phyloP scores from a whole-genome alignment of 1,284 basidiomycete species.

The Salmacisia buchloeana region DNA sequence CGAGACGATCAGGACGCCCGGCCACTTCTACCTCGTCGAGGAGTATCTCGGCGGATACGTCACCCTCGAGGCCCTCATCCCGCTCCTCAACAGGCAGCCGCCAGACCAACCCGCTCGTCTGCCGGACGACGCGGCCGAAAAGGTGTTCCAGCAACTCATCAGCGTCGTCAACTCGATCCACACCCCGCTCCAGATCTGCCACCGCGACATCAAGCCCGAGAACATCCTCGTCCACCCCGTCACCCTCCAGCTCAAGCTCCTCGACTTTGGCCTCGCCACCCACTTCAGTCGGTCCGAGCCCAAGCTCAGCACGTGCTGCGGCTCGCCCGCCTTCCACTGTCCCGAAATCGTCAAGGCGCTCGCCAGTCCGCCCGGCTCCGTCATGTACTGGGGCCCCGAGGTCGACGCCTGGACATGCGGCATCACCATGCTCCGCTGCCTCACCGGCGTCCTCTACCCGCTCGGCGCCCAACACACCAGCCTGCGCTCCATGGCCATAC shows the following conservation, averaged over 20 bases:
- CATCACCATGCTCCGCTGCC: conserved; percentile 56
- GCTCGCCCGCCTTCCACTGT: conserved; percentile 56
- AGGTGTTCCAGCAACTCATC: conserved; percentile 57
- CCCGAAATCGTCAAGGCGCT: conserved; percentile 58
- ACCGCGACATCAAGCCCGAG: conserved; percentile 59
- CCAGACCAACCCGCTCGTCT: conserved; percentile 36
- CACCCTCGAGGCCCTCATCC: conserved; percentile 48
- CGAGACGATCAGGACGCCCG: conserved; percentile 57
- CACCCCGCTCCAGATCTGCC: conserved; percentile 55
- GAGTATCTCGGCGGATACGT: conserved; percentile 55
- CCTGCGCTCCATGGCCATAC: conserved; percentile 53
- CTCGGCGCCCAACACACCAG: conserved; percentile 56
- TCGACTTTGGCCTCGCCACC: conserved; percentile 59
- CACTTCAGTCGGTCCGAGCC: conserved; percentile 58
- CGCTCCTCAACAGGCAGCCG: conserved; percentile 23
- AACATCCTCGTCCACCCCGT: conserved; percentile 53
- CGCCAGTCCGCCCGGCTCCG: conserved; percentile 54
- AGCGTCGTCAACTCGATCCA: conserved; percentile 57
- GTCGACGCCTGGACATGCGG: conserved; percentile 60
- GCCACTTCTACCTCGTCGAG: conserved; percentile 60
- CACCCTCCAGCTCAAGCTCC: conserved; percentile 52
- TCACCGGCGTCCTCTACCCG: conserved; percentile 56
- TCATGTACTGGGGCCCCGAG: conserved; percentile 56
- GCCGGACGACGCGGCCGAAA: conserved; percentile 41
- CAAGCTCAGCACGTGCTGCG: conserved; percentile 59